phyloP scores from a whole-genome alignment of 106 monocot genomes.

The Alisma plantagoaquatica region DNA sequence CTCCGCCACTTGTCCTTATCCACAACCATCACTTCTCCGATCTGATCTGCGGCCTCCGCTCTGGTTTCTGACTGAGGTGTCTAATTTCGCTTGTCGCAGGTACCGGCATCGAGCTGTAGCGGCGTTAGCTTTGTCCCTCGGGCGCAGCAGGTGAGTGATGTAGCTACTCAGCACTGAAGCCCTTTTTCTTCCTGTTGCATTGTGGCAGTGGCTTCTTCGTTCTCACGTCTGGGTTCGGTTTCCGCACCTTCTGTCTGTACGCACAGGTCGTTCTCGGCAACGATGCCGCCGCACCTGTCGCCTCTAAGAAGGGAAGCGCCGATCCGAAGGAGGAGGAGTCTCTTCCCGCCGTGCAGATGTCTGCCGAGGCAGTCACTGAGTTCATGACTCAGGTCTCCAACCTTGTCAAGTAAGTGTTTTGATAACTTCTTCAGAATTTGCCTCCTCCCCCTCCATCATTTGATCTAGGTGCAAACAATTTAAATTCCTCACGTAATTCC shows the following conservation, averaged over 20 bases:
- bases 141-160: conserved; percentile 27
- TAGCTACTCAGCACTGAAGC: conserved; percentile 3
- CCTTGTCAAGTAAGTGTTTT: conserved; percentile 33
- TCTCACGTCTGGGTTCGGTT: not conserved
- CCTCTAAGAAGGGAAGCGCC: conserved; percentile 3
- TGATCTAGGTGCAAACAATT: not conserved
- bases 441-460: not conserved
- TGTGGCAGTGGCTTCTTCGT: not conserved
- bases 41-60: not conserved
- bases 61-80: not conserved
- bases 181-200: not conserved
- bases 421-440: too few relatives aligned
- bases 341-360: conserved; percentile 7
- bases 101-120: not conserved
- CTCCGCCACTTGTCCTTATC: too few relatives aligned
- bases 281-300: conserved; percentile 9
- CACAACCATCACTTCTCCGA: too few relatives aligned
- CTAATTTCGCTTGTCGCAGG: not conserved
- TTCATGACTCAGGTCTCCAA: conserved; percentile 39
- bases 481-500: not conserved
- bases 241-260: conserved; percentile 15
- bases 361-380: conserved; percentile 27
- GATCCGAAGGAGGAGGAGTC: not conserved
- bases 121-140: not conserved
- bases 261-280: conserved; percentile 14